Percentiles rank a stretch among this genome's conserved stretches.
Conservation (phyloP, 768 basidiomycete species). For the Mycena albidolilacea region DNA sequence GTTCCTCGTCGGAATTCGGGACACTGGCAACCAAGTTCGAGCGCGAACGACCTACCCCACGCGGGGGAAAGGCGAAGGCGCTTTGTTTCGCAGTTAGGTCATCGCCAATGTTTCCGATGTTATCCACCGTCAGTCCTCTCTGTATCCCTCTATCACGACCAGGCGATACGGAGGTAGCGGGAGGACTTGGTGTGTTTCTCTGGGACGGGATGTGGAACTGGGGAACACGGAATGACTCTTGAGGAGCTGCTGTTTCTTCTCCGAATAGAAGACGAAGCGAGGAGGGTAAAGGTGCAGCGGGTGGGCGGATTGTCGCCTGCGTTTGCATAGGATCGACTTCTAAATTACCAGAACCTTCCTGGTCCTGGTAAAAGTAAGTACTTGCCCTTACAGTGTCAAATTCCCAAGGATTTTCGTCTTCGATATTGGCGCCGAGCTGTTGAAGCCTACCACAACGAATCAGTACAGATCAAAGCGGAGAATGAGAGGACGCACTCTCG, state of each 20-base stretch:
- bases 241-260: slow-evolving; percentile 56
- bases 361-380: slow-evolving; percentile 17
- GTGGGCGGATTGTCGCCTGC: slow-evolving; percentile 46
- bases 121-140: slow-evolving; percentile 49
- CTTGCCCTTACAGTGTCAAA: slow-evolving; percentile 79
- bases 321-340: slow-evolving; percentile 17
- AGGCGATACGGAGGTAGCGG: slow-evolving; percentile 52
- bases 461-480: background rate
- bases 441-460: slow-evolving; percentile 36
- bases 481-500: slow-evolving; percentile 57
- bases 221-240: slow-evolving; percentile 61
- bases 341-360: slow-evolving; percentile 7
- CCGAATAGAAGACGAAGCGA: slow-evolving; percentile 88
- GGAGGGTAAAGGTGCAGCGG: slow-evolving; percentile 66
- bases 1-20: slow-evolving; percentile 48
- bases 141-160: slow-evolving; percentile 52
- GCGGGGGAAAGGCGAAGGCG: slow-evolving; percentile 71
- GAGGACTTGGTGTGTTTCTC: slow-evolving; percentile 45
- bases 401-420: slow-evolving; percentile 73
- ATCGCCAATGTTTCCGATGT: slow-evolving; percentile 49
- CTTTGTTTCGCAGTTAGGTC: slow-evolving; percentile 62
- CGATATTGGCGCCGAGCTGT: slow-evolving; percentile 41
- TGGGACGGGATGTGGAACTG: slow-evolving; percentile 48
- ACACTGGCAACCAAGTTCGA: slow-evolving; percentile 48
- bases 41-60: slow-evolving; percentile 50